These are phyloP conservation scores for Aspergillus baeticus DNA, from an alignment of 495 filamentous ascomycete genomes.

Conservation along the genomic window DNA sequence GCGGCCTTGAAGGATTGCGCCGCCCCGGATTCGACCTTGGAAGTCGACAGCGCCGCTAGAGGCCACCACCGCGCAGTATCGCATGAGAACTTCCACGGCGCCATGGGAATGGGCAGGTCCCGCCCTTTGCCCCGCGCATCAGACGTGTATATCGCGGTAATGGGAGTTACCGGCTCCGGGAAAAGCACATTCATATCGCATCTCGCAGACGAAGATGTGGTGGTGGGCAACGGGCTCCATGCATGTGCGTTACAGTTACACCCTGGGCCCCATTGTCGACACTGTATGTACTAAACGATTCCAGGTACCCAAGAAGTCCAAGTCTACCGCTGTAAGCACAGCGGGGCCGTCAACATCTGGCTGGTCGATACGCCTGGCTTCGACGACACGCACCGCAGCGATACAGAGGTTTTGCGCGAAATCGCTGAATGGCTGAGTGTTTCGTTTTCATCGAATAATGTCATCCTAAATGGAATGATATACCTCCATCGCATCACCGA, in stretches of 20 bases:
- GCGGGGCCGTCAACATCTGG: neutral
- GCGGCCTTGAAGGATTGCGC: no score
- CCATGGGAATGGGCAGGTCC: no score
- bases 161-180: neutral
- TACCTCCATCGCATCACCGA: slow-evolving; percentile 49
- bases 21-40: no score
- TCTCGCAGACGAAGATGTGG: neutral
- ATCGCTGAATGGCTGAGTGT: slow-evolving; percentile 23
- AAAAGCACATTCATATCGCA: neutral
- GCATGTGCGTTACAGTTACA: no score
- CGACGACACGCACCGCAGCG: slow-evolving; percentile 34
- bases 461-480: slow-evolving; percentile 22
- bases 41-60: no score
- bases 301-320: neutral
- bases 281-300: no score
- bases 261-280: no score
- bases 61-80: no score
- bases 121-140: no score
- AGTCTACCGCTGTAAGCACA: neutral
- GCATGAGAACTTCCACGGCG: no score
- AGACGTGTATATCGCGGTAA: neutral
- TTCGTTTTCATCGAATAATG: neutral
- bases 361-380: slow-evolving; percentile 46
- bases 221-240: neutral
- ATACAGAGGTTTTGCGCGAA: slow-evolving; percentile 36